Evolutionary conservation across 1,284 basidiomycete genomes (phyloP), one percentile per base, ranked within the genome.

Genomic region (Kwoniella shivajii): DNA sequence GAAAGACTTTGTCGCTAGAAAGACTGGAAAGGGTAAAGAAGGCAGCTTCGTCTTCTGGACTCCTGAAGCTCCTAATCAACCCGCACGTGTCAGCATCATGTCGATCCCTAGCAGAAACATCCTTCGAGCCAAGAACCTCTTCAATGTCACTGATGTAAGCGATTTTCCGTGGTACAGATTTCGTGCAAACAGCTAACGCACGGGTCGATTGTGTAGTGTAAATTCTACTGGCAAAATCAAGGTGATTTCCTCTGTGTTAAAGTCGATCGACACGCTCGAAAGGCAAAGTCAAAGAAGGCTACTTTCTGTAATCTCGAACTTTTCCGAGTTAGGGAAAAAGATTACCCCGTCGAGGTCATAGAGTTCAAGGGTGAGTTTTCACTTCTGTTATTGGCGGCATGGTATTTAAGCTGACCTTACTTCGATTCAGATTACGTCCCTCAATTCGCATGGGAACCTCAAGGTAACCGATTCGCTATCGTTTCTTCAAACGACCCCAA

Each of bases 161-260:
- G 13, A 26, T 26, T 38, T 30, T 33, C 16, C 6, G 3, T 13
- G 29, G n/a, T 13, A n/a, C 4, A 26, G 24, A n/a, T 41, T 10
- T 18, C n/a, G 1, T 4, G 36, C 49, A 49, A 51, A 52, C 33
- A 37, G 9, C n/a, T 36, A 10, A 3, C 41, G 2, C 27, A 10
- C 26, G n/a, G n/a, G n/a, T n/a, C n/a, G n/a, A n/a, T n/a, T n/a
- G 22, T 13, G 6, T 68, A 96, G 92, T 98, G 94, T 80, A 98
- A 98, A 81, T 84, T 99, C 45, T 89, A 90, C 80, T 99, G 93
- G 94, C 96, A 99, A 81, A 96, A 95, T 72, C 91, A 96, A 76
- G 96, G 96, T 49, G 94, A 99, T 79, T 99, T 92, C 82, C 85
- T 99, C 26, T 99, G 96, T 72, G 96, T 99, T 79, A 98, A 97